Evolutionary conservation across 345 rosid species (phyloP).

Genomic region (Eucalyptus decipiens): DNA sequence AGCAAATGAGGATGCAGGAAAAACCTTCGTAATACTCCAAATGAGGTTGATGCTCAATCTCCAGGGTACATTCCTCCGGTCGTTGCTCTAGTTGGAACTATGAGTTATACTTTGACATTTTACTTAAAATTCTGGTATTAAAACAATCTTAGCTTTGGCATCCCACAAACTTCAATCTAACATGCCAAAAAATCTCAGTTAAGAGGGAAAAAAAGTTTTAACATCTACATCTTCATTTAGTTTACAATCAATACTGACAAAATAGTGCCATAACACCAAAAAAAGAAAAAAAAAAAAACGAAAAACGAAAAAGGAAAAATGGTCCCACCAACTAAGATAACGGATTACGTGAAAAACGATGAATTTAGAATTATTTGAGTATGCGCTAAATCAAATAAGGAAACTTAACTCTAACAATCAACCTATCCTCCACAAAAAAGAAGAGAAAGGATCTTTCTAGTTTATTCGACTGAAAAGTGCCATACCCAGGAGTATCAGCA

Average conservation of each 20-base stretch:
- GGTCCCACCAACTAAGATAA: background rate
- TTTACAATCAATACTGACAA: background rate
- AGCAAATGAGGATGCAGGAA: background rate
- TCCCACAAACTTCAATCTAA: background rate
- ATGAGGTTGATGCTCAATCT: no score
- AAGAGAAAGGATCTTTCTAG: background rate
- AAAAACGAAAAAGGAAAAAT: background rate
- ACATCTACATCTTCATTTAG: background rate
- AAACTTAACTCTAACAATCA: background rate
- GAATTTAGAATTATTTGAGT: background rate
- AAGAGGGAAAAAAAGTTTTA: background rate
- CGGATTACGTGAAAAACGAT: no score
- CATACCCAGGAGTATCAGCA: background rate
- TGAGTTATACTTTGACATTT: background rate
- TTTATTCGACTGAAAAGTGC: background rate
- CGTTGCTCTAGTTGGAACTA: background rate
- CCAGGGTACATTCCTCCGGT: accelerated
- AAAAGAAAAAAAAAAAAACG: no score
- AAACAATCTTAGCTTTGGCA: background rate
- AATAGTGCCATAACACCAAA: background rate
- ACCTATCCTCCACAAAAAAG: background rate
- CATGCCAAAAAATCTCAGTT: background rate
- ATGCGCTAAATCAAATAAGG: background rate
- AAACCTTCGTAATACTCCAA: no score
- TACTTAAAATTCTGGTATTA: background rate